Percentiles rank a stretch among this genome's conserved stretches.
Conservation (phyloP, 257 asterid species). For the Solanum bukasovii region DNA sequence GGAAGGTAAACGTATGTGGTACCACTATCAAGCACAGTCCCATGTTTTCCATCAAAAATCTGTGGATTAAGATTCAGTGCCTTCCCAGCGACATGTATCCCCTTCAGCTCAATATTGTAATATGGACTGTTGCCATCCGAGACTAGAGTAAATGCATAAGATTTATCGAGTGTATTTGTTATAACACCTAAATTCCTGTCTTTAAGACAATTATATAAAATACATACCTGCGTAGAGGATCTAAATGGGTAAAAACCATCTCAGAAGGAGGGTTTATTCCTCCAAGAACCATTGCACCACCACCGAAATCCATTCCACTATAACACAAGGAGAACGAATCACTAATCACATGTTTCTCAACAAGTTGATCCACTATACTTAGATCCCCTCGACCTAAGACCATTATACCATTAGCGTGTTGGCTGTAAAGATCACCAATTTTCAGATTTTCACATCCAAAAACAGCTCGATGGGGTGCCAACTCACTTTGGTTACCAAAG, state of each 20-base stretch:
- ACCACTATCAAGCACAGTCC: slow-evolving; percentile 92
- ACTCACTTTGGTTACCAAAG: slow-evolving; percentile 81
- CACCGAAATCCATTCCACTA: slow-evolving; percentile 97
- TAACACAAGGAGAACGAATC: slow-evolving; percentile 93
- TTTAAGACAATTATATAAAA: slow-evolving; percentile 18
- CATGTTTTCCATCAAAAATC: slow-evolving; percentile 78
- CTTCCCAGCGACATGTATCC: slow-evolving; percentile 94
- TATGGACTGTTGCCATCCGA: slow-evolving; percentile 99
- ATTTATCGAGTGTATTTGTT: slow-evolving; percentile 75
- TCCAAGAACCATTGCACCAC: slow-evolving; percentile 99
- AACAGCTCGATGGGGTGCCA: slow-evolving; percentile 76
- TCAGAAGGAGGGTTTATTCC: slow-evolving; percentile 62
- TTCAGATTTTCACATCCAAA: slow-evolving; percentile 94
- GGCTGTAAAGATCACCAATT: slow-evolving; percentile 93
- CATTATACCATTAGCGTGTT: slow-evolving; percentile 98
- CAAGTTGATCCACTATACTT: slow-evolving; percentile 94
- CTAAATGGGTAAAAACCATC: slow-evolving; percentile 74
- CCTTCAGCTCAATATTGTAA: slow-evolving; percentile 95
- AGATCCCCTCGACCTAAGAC: slow-evolving; percentile 97
- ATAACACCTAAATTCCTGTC: slow-evolving; percentile 53
- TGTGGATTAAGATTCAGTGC: slow-evolving; percentile 43
- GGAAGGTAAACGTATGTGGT: slow-evolving; percentile 98
- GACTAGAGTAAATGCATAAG: slow-evolving; percentile 98
- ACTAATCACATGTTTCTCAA: slow-evolving; percentile 67
- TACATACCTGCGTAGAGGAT: slow-evolving; percentile 84